Evolutionary conservation across 2,329 filamentous ascomycete genomes (phyloP), one percentile per base, ranked within the genome.

Genomic region (Fusarium pilosicola): DNA sequence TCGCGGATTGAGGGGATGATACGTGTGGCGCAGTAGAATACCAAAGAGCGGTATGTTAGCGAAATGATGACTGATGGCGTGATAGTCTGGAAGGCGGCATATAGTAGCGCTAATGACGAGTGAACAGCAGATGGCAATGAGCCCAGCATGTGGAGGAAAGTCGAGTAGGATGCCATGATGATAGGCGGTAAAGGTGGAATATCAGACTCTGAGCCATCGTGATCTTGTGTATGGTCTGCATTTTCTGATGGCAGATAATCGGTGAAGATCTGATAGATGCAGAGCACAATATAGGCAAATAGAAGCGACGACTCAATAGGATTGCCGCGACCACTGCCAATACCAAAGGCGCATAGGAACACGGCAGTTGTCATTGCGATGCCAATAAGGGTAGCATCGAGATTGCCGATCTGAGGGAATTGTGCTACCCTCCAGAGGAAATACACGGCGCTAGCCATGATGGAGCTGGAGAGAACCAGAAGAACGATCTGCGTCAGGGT

Each of bases 191-290:
- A 87, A n/a, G 96, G 96, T 44, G 96, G 96, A 70, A 98, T 96
- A 32, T 97, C 95, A n/a, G 93, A 91, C 68, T 97, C 93, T 20
- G 89, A 79, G 6, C 84, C 81, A 38, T 85, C 83, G 57, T 86
- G 81, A 68, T 84, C 84, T 52, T 87, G 87, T 8, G 86, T 83
- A 6, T 86, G 84, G 36, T 90, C 88, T 38, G 88, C 85, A 34
- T 88, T 86, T n/a, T 88, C 90, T 9, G 93, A 95, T 7, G 96
- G 95, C 76, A 96, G 90, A 84, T 98, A 98, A 84, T 99, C 96
- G 78, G 96, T 99, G 83, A 98, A 98, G 82, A 98, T 98, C 83
- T 99, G 96, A 85, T 98, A 99, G 80, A 98, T 93, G 85, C 96
- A 98, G 71, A 99, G 91, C n/a, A 97, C 96, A 70, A 98, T 91